phyloP scores from a whole-genome alignment of 257 asterid genomes.

The Solanum habrochaites region DNA sequence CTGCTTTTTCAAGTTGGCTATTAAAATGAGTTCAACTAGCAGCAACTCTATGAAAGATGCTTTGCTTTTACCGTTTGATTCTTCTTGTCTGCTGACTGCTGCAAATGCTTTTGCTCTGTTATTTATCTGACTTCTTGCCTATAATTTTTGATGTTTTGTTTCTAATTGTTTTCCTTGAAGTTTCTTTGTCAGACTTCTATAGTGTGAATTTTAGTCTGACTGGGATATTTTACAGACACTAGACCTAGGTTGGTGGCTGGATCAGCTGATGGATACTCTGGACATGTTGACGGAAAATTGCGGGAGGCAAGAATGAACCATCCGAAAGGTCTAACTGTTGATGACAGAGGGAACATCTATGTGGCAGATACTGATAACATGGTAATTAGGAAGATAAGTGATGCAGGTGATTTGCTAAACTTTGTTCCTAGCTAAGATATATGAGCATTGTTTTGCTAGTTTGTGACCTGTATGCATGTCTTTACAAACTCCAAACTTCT shows the following conservation, averaged over 20 bases:
- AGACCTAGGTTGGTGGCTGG: conserved; percentile 79
- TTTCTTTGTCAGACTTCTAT: neutral
- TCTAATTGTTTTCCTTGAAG: neutral
- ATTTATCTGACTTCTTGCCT: neutral
- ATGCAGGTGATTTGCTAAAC: conserved; percentile 41
- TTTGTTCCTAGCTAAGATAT: neutral
- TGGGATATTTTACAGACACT: conserved; percentile 38
- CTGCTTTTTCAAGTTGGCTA: neutral
- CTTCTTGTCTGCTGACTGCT: neutral
- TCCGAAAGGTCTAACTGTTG: conserved; percentile 87
- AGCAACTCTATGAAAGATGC: neutral
- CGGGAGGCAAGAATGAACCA: conserved; percentile 87
- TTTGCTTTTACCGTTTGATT: neutral
- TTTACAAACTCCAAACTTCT: neutral
- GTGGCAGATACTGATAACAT: conserved; percentile 82
- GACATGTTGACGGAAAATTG: conserved; percentile 71
- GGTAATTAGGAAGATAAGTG: conserved; percentile 90
- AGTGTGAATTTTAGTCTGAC: neutral
- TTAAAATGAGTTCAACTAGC: neutral
- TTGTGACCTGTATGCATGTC: neutral
- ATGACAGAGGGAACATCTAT: conserved; percentile 79
- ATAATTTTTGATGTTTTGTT: neutral
- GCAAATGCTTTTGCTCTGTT: neutral
- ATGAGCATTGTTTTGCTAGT: neutral
- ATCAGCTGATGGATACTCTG: conserved; percentile 77